Percentiles rank a stretch among this genome's conserved stretches.
These are phyloP conservation scores for Bipolaris victoriae DNA, from an alignment of 2,329 filamentous ascomycete species.

Conservation along the genomic window DNA sequence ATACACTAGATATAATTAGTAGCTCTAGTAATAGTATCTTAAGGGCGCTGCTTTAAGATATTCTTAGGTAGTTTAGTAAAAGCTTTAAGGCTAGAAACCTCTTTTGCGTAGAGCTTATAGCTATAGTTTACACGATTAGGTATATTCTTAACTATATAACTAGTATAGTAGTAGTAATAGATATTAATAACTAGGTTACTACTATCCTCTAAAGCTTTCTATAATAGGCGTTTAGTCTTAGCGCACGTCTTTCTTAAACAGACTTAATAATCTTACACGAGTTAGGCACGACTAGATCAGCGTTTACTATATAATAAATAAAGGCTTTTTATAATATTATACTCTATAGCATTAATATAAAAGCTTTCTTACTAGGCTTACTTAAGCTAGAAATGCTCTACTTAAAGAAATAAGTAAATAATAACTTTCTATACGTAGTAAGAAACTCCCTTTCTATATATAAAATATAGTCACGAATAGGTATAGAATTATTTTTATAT, in stretches of 20 bases:
- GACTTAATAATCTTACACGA: slow-evolving; percentile 4
- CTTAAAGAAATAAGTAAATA: too few relatives aligned
- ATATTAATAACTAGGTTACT: slow-evolving; percentile 12
- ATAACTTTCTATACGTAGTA: not conserved
- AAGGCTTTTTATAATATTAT: not conserved
- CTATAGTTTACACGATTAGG: slow-evolving; percentile 3
- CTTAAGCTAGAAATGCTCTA: not conserved
- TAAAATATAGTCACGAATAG: not conserved
- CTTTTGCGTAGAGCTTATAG: not conserved
- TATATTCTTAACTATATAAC: slow-evolving; percentile 3
- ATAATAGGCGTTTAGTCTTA: slow-evolving; percentile 5
- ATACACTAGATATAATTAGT: too few relatives aligned
- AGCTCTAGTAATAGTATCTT: too few relatives aligned
- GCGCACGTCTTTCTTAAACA: slow-evolving; percentile 13
- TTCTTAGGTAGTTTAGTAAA: not conserved
- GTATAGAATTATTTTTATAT: not conserved
- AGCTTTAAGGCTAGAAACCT: not conserved
- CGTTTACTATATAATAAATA: slow-evolving; percentile 12
- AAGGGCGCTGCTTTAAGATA: not conserved
- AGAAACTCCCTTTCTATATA: not conserved
- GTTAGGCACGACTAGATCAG: slow-evolving; percentile 1
- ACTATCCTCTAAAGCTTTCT: not conserved
- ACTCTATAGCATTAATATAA: not conserved
- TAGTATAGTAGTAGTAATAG: slow-evolving; percentile 13
- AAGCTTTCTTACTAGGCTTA: not conserved